Base-by-base conservation (phyloP, 148 eudicot genomes). In the Selenicereus undatus region DNA sequence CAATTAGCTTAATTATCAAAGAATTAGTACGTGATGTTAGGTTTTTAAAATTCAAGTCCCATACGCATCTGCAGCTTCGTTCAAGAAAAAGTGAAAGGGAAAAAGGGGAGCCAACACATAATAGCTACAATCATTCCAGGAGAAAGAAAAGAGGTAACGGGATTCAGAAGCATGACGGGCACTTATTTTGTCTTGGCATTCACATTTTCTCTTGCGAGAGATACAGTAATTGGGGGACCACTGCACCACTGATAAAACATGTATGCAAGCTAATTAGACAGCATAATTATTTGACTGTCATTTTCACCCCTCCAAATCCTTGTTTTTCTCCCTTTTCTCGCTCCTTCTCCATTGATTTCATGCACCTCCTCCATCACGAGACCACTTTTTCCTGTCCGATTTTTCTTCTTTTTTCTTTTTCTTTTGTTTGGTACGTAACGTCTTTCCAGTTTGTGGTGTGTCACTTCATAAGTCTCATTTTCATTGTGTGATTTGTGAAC, bases 271-370 rank as follows among this genome's bases (percentile, higher is more conserved):
- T 78, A 64, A 64, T 64, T 71, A 73, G 24, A 16, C 45, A 62
- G 76, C 74, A 84, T 76, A 81, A 84, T 84, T 78, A 84, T 84
- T 84, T 56, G 79, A 84, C 66, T 81, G 86, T 84, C 82, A 84
- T 84, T 84, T 81, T 81, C 86, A 78, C 60, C 75, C 26, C 12
- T 66, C 78, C 68, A 50, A 72, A 50, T 65, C 43, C 30, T 70
- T 62, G 58, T 75, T 54, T 74, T 5, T 74, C 43, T 36, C n/a
- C 73, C 60, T 56, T 18, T 22, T 45, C 6, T 73, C 32, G 26
- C 1, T 21, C 20, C 16, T 16, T 70, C 22, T 35, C 72, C 32
- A 32, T 65, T 11, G 7, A 27, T 48, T 58, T 66, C 62, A 68
- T 68, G 73, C 81, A 29, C 29, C 62, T 43, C 66, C 50, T 50